phyloP scores from a whole-genome alignment of 2,329 filamentous ascomycete genomes.

The Colletotrichum scovillei region DNA sequence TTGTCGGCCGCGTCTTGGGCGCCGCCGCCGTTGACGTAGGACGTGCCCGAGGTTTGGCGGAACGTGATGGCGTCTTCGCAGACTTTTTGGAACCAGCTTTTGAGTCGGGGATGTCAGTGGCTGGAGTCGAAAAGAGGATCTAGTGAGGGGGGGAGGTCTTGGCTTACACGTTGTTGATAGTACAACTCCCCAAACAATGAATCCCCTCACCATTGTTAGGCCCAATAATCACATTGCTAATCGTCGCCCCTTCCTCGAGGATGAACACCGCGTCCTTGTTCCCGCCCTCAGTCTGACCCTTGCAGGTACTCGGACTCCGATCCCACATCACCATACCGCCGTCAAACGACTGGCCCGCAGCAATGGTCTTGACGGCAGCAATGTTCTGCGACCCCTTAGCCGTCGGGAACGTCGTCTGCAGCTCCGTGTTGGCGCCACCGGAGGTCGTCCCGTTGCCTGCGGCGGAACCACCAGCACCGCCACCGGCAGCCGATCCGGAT shows the following conservation, averaged over 20 bases:
- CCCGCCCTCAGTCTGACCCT: slow-evolving; percentile 54
- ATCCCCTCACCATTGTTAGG: slow-evolving; percentile 56
- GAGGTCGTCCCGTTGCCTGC: slow-evolving; percentile 14
- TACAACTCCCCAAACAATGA: slow-evolving; percentile 57
- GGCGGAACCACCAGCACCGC: background rate
- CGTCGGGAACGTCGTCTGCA: slow-evolving; percentile 24
- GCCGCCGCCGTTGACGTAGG: slow-evolving; percentile 47
- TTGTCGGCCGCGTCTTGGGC: slow-evolving; percentile 32
- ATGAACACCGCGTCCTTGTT: slow-evolving; percentile 54
- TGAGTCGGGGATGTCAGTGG: slow-evolving; percentile 40
- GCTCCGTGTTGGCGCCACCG: background rate
- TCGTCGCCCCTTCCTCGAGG: slow-evolving; percentile 52
- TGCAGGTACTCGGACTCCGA: slow-evolving; percentile 52
- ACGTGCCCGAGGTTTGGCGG: slow-evolving; percentile 49
- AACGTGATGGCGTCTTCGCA: slow-evolving; percentile 50
- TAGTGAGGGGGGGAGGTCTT: too few species aligned
- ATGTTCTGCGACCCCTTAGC: slow-evolving; percentile 29
- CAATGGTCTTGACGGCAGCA: slow-evolving; percentile 28
- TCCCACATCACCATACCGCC: slow-evolving; percentile 44
- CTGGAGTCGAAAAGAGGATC: slow-evolving; percentile 38
- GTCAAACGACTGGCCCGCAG: slow-evolving; percentile 30
- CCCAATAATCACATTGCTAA: slow-evolving; percentile 58
- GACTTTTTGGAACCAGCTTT: slow-evolving; percentile 52
- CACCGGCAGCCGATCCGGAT: background rate
- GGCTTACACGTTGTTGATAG: slow-evolving; percentile 42